Evolutionary conservation across 441 rosid species (phyloP).

Genomic region (Theobroma grandiflorum): DNA sequence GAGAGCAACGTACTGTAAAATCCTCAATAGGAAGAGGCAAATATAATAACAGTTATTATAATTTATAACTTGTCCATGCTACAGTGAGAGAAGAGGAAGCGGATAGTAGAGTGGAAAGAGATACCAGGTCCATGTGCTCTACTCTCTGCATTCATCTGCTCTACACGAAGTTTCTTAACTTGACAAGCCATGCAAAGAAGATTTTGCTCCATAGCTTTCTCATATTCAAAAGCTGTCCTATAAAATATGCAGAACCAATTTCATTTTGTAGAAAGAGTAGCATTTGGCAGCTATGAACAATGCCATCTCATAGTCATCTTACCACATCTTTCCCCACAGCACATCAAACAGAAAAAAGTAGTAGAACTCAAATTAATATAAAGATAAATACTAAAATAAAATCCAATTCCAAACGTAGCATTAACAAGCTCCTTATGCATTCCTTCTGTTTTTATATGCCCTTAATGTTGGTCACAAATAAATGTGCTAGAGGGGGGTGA

Average conservation of each 20-base stretch:
- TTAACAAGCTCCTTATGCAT: slow-evolving; percentile 35
- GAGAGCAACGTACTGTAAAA: background rate
- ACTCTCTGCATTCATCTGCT: slow-evolving; percentile 30
- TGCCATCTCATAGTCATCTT: background rate
- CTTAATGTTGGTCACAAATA: too few relatives aligned
- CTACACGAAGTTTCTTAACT: slow-evolving; percentile 32
- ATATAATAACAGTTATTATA: background rate
- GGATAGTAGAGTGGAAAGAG: background rate
- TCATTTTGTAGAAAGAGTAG: slow-evolving; percentile 3
- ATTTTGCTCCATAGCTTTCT: slow-evolving; percentile 35
- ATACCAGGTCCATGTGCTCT: slow-evolving; percentile 33
- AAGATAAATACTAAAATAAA: background rate
- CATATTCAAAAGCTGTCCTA: slow-evolving; percentile 37
- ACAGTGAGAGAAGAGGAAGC: background rate
- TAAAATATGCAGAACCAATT: background rate
- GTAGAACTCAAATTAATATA: background rate
- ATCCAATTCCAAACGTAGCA: slow-evolving; percentile 35
- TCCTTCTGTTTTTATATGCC: background rate
- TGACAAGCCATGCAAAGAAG: slow-evolving; percentile 36
- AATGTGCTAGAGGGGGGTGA: too few relatives aligned
- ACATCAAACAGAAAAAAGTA: background rate
- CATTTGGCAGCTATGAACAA: background rate
- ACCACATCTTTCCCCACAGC: background rate
- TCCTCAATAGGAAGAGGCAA: background rate
- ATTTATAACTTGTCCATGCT: background rate